Evolutionary conservation across 805 yeast species (phyloP).

Genomic region (Starmerella etchellsii): DNA sequence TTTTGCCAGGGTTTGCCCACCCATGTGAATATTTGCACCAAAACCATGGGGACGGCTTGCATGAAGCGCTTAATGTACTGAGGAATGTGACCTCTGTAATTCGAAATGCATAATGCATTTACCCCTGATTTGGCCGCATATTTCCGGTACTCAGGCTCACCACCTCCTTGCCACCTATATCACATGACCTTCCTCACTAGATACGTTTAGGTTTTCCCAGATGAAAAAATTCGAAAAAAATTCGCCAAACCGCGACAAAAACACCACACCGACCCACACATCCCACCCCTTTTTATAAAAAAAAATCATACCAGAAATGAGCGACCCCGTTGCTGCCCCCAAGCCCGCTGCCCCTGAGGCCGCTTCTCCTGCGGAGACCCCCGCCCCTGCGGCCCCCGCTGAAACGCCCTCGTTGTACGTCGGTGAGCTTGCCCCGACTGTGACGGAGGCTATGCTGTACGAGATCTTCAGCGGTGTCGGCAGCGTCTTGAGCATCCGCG

Average conservation of each 20-base stretch:
- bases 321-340: slow-evolving; percentile 12
- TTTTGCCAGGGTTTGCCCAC: no score
- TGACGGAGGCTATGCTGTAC: slow-evolving; percentile 86
- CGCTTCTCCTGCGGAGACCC: slow-evolving; percentile 13
- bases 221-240: background rate
- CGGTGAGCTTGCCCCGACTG: slow-evolving; percentile 88
- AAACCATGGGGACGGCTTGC: no score
- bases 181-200: no score
- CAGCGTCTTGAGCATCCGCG: slow-evolving; percentile 91
- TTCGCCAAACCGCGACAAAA: slow-evolving; percentile 1
- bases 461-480: slow-evolving; percentile 93
- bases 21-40: no score
- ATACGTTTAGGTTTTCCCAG: no score
- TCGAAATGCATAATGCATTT: no score
- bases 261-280: background rate
- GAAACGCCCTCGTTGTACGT: slow-evolving; percentile 61
- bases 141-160: no score
- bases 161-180: no score
- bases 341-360: slow-evolving; percentile 13
- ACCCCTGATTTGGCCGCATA: no score
- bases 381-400: slow-evolving; percentile 18
- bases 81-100: no score
- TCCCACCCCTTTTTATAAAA: background rate
- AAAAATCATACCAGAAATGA: slow-evolving; percentile 11
- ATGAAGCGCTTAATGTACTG: no score